Conservation (phyloP, 2,329 filamentous ascomycete genomes). For the Aspergillus clavatus region DNA sequence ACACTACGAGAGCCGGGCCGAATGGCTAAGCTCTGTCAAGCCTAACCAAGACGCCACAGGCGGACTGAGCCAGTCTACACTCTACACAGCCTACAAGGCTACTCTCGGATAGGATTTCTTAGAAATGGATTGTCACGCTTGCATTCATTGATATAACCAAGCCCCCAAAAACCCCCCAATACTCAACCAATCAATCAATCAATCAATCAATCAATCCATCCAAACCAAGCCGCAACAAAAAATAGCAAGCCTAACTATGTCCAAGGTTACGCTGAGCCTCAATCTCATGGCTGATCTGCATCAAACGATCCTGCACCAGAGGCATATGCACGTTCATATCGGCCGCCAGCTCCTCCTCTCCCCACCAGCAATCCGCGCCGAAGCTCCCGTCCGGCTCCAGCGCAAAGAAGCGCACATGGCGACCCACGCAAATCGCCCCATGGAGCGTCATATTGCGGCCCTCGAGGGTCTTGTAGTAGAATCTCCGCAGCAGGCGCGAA, state of each 20-base stretch:
- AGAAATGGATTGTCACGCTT: too few species aligned
- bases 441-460: neutral
- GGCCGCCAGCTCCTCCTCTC: neutral
- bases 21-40: too few species aligned
- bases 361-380: neutral
- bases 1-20: too few species aligned
- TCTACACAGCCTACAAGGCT: too few species aligned
- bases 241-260: neutral
- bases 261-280: neutral
- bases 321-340: neutral
- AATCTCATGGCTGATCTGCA: neutral
- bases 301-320: neutral
- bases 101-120: too few species aligned
- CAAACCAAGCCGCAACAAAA: neutral
- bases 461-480: neutral
- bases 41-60: too few species aligned
- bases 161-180: too few species aligned
- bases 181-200: too few species aligned
- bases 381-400: neutral
- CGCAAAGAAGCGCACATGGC: neutral
- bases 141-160: too few species aligned
- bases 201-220: rapidly evolving
- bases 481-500: neutral
- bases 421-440: neutral
- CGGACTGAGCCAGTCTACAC: too few species aligned